Evolutionary conservation across 2,329 filamentous ascomycete species (phyloP), one percentile per base, ranked within the genome.

Genomic region (Neocatenulostroma microsporum): DNA sequence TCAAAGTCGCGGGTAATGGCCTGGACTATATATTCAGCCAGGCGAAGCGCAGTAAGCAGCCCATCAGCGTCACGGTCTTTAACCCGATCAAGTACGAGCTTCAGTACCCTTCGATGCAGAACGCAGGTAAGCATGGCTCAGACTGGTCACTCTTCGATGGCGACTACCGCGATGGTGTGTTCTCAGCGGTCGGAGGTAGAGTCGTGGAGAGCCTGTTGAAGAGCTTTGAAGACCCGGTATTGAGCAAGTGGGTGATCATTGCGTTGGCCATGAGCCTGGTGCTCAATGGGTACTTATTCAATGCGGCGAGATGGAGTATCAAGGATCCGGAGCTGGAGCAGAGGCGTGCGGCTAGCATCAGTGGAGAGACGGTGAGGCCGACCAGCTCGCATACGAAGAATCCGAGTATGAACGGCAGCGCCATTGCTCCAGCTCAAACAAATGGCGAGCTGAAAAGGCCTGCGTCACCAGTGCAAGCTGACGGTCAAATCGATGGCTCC

Each of bases 241-340:
- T 98, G 33, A 94, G 89, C 61, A 98, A 98, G 64, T 98, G 91
- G 91, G 94, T 98, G 42, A 77, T 98, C 21, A 80, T 86, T 30
- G 86, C 86, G 30, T 72, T 98, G 40, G 88, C 84, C 12, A 70
- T 98, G 64, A 96, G 91, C 55, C 79, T 98, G 24, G 84, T 87
- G 4, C 72, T 98, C 23, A 98, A 98, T 56, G 91, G 91, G 8
- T 98, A 98, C 56, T 76, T 98, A 3, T 98, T 98, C 71, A 98
- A 98, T 51, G 89, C 87, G 10, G 91, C 91, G 12, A 77, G 91
- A 52, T 94, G 86, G 87, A 88, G 86, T 39, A 93, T 96, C 67
- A 95, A 95, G 64, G 89, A 96, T 43, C 82, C 88, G 32, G 72
- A 71, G 40, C 43, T 36, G 9, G 84, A 51, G 10, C 39, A 44